Conservation (phyloP, 1,284 basidiomycete genomes). For the Phaffia rhodozyma region DNA sequence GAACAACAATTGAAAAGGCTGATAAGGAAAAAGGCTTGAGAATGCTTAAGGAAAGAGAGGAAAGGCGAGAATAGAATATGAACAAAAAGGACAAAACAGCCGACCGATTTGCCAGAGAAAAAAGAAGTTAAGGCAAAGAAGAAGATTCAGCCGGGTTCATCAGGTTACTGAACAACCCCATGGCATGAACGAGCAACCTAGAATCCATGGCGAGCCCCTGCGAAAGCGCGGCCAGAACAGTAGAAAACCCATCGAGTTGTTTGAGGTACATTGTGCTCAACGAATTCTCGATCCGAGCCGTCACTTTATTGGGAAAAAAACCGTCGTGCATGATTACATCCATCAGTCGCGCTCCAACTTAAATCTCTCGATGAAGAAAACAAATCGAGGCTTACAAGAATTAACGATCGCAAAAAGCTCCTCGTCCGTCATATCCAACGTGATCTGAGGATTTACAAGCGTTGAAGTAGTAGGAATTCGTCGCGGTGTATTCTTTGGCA, state of each 20-base stretch:
- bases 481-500: slow-evolving; percentile 14
- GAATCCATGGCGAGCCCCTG: slow-evolving; percentile 26
- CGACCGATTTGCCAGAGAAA: no score
- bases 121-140: background rate
- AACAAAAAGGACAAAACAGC: no score
- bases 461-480: slow-evolving; percentile 22
- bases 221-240: slow-evolving; percentile 34
- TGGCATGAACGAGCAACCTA: slow-evolving; percentile 25
- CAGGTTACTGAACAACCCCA: slow-evolving; percentile 23
- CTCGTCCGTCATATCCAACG: slow-evolving; percentile 58
- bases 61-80: no score
- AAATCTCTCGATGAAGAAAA: background rate
- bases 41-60: no score
- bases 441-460: slow-evolving; percentile 55
- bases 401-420: slow-evolving; percentile 66
- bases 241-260: slow-evolving; percentile 34
- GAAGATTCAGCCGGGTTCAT: background rate
- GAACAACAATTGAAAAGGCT: no score
- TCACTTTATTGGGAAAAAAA: slow-evolving; percentile 31
- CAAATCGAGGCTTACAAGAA: slow-evolving; percentile 31
- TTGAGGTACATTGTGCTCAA: slow-evolving; percentile 46
- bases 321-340: background rate
- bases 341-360: background rate
- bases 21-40: no score
- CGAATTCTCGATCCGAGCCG: slow-evolving; percentile 70